These are phyloP conservation scores for Verbascum thapsus DNA, from an alignment of 257 asterid species.

Conservation along the genomic window DNA sequence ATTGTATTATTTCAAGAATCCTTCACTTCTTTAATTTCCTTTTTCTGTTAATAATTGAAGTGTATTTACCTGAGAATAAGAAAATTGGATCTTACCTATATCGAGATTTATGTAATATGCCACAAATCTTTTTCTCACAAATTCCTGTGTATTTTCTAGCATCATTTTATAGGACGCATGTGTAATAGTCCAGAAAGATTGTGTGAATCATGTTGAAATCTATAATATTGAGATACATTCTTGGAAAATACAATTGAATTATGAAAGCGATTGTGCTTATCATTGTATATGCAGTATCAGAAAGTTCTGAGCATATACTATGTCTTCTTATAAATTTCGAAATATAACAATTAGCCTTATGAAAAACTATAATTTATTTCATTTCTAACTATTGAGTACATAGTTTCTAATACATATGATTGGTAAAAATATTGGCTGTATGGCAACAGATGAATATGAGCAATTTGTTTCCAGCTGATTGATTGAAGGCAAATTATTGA, in stretches of 20 bases:
- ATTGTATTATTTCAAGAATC: neutral
- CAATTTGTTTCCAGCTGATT: conserved; percentile 1
- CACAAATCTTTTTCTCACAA: neutral
- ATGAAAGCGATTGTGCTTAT: conserved; percentile 7
- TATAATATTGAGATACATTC: conserved; percentile 1
- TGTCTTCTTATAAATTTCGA: neutral
- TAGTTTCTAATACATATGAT: conserved; percentile 2
- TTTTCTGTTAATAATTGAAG: too few species aligned
- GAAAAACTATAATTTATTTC: neutral
- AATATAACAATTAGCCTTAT: neutral
- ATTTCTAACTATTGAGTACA: neutral
- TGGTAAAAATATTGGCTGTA: conserved; percentile 1
- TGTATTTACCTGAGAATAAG: neutral
- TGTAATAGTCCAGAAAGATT: neutral
- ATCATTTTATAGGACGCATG: neutral
- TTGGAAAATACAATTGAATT: neutral
- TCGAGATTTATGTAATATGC: conserved; percentile 14
- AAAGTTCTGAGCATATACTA: neutral
- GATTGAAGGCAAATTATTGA: neutral
- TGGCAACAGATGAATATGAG: conserved; percentile 4
- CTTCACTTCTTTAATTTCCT: too few species aligned
- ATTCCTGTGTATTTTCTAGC: neutral
- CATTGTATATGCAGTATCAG: neutral
- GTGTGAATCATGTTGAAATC: neutral
- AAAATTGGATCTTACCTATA: conserved; percentile 1